Evolutionary conservation across 331 rosid genomes (phyloP).

Genomic region (Quercus lobata): DNA sequence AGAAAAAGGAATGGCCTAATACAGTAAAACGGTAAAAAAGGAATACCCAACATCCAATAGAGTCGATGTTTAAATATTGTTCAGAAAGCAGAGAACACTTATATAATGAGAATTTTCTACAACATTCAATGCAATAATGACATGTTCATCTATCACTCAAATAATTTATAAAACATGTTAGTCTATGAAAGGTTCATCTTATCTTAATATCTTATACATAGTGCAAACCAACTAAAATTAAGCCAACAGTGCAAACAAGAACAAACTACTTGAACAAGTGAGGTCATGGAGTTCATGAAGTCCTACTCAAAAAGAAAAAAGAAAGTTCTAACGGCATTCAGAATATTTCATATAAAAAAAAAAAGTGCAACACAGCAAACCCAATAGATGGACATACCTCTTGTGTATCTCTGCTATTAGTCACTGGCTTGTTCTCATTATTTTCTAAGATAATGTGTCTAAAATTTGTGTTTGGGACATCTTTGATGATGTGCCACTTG

Average conservation of each 20-base stretch:
- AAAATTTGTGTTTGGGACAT: slow-evolving; percentile 73
- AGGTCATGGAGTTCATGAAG: neutral
- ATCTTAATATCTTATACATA: neutral
- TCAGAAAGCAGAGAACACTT: no score
- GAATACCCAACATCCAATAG: neutral
- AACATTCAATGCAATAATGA: no score
- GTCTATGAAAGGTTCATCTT: neutral
- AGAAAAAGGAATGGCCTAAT: neutral
- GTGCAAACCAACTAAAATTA: neutral
- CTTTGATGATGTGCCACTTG: slow-evolving; percentile 88
- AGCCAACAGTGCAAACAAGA: neutral
- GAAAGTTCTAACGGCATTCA: neutral
- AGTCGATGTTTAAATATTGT: neutral
- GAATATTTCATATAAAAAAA: neutral
- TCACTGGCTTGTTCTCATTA: slow-evolving; percentile 92
- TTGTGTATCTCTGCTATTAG: slow-evolving; percentile 95
- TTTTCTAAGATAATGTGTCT: slow-evolving; percentile 87
- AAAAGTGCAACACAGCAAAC: neutral
- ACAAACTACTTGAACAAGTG: neutral
- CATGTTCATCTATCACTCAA: no score
- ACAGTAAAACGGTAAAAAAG: neutral
- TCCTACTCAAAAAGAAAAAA: neutral
- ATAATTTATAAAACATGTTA: no score
- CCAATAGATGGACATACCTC: slow-evolving; percentile 49
- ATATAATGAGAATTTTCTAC: no score